Percentiles rank a stretch among this genome's conserved stretches.
Conservation (phyloP, 495 filamentous ascomycete species). For the Cercophora scortea region DNA sequence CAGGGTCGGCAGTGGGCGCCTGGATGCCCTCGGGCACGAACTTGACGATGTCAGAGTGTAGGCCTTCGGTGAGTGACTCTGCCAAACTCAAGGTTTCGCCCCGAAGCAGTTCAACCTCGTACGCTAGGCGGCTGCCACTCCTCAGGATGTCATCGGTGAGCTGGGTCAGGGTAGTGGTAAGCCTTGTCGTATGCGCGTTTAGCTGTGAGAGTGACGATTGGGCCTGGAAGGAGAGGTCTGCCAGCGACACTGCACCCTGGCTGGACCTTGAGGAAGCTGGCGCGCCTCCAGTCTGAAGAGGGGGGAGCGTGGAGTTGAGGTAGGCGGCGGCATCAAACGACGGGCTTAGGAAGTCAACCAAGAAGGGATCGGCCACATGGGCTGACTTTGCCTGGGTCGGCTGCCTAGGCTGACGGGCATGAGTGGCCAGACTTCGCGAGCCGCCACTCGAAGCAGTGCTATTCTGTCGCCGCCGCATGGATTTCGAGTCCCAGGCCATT, state of each 20-base stretch:
- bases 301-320: constrained; percentile 67
- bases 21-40: constrained; percentile 54
- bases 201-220: constrained; percentile 80
- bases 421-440: constrained; percentile 12
- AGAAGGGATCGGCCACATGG: constrained; percentile 53
- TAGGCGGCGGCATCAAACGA: constrained; percentile 76
- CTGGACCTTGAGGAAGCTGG: constrained; percentile 16
- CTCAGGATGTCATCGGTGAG: constrained; percentile 93
- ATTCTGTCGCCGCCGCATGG: constrained; percentile 20
- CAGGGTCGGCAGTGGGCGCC: constrained; percentile 7
- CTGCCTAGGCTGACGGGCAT: constrained; percentile 19
- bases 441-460: constrained; percentile 15
- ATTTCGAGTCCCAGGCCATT: constrained; percentile 21
- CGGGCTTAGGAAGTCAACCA: constrained; percentile 59
- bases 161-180: constrained; percentile 76
- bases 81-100: constrained; percentile 74
- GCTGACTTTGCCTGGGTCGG: constrained; percentile 36
- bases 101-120: constrained; percentile 88
- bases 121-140: constrained; percentile 75
- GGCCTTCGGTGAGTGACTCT: constrained; percentile 63
- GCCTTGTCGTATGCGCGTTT: constrained; percentile 74
- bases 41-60: constrained; percentile 59
- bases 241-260: constrained; percentile 52
- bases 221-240: constrained; percentile 71
- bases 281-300: constrained; percentile 34